Evolutionary conservation across 768 basidiomycete genomes (phyloP), one percentile per base, ranked within the genome.

Genomic region (Neoboletus brunneissimus): DNA sequence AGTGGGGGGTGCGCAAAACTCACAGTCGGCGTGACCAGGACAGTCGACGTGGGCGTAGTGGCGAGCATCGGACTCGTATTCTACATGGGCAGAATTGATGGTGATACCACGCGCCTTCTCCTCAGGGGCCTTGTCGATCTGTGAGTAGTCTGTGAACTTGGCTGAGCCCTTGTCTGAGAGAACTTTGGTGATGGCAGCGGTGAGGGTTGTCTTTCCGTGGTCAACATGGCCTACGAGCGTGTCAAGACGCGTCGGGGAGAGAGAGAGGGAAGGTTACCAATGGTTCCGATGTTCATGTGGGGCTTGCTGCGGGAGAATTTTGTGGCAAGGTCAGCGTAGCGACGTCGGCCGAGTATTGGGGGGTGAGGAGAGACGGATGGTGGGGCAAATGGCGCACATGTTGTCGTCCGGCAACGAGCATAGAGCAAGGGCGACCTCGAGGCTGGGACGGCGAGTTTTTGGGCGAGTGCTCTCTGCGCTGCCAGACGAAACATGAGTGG

Each of bases 91-190:
- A 22, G 97, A 96, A 75, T 96, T 94, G 75, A 99, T 99, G 59
- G 97, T 99, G 76, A 99, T 99, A 75, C 97, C 97, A 72, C 97
- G 92, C 58, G 96, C 96, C 76, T 94, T 96, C 79, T 99, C 97
- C 76, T 99, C 97, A 3, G 97, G 97, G 10, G 97, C 97, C 80
- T 91, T 98, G 89, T 99, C 97, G 66, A 99, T 99, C 75, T 94
- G 86, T 48, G 81, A 84, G 79, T 99, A 99, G 81, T 94, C 95
- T 60, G 95, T 91, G 77, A 99, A 98, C 71, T 79, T 76, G 64
- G 79, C 87, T 54, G 85, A 85, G 56, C 91, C 91, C 44, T 76
- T 73, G 61, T 84, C 78, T 27, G 97, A 78, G 53, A 98, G 83
- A 54, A 94, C 89, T 72, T 91, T 98, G 65, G 97, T 99, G 67